Percentiles rank a stretch among this genome's conserved stretches.
Evolutionary conservation across 2,329 filamentous ascomycete species (phyloP).

Genomic region (Venturia effusa): DNA sequence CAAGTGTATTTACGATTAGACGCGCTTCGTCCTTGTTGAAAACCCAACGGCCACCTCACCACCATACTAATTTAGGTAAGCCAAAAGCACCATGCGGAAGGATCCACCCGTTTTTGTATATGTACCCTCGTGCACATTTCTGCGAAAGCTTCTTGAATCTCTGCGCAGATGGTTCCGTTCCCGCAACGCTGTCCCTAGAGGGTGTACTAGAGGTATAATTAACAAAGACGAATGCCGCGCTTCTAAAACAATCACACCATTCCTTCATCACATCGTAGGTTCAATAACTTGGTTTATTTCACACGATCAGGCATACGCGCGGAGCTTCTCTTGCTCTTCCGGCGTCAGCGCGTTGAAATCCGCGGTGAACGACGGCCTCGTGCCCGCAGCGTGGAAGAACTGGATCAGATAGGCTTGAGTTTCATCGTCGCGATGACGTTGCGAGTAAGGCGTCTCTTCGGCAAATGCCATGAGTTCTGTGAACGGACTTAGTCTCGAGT

Average conservation of each 20-base stretch:
- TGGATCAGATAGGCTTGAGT: constrained; percentile 74
- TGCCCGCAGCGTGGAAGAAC: constrained; percentile 57
- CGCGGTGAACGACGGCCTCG: constrained; percentile 43
- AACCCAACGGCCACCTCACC: background rate
- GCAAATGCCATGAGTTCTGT: constrained; percentile 73
- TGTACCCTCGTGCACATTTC: background rate
- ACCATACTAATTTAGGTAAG: background rate
- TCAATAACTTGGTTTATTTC: background rate
- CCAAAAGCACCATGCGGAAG: background rate
- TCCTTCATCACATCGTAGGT: background rate
- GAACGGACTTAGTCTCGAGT: constrained; percentile 20
- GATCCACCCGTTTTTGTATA: background rate
- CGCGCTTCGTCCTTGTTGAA: background rate
- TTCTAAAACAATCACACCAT: background rate
- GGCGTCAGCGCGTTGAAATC: constrained; percentile 43
- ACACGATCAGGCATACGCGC: constrained; percentile 14
- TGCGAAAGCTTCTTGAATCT: background rate
- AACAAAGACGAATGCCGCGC: background rate
- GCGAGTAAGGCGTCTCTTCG: constrained; percentile 37
- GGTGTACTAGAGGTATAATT: background rate
- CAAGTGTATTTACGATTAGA: background rate
- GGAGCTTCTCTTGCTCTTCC: constrained; percentile 43
- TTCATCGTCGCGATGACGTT: constrained; percentile 73
- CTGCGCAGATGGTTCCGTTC: background rate
- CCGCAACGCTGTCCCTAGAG: background rate